Base-by-base conservation (phyloP, 2,329 filamentous ascomycete species). In the Diplodia intermedia region DNA sequence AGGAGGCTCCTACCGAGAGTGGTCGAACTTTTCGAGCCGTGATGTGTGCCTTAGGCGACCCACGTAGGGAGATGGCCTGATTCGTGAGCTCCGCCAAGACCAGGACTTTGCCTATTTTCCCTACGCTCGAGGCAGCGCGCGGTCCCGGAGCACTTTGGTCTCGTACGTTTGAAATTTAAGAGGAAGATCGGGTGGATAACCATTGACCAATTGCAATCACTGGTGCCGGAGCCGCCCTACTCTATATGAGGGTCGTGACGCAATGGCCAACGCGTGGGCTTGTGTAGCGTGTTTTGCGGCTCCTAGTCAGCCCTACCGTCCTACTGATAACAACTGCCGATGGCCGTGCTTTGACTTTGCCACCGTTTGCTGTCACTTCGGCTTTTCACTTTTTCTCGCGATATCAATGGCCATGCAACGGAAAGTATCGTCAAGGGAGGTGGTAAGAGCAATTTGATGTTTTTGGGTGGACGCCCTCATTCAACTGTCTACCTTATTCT, bases 21-120 rank as follows among this genome's bases (percentile, higher is more conserved):
- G 9, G 40, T 29, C 15, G 38, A 47, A 26, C 40, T 7, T 26
- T 33, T 31, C 11, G 15, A 33, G 6, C 8, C 20, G 15, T 9
- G 56, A 31, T 18, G 40, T 50, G 56, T 18, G 47, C 8, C 38
- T 61, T 6, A 61, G 56, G 56, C 56, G 38, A 7, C 56, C 56
- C 20, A 20, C 49, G 33, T 49, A 61, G 38, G 56, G 56, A 11
- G 3, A 23, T 1, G 4, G 4, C 23, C 23, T 61, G 56, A 61
- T 33, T 49, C 56, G 23, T 33, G 23, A n/a, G 38, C 29, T 15
- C 38, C n/a, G 56, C 56, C 56, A 61, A 61, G 56, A 15, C 56
- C 9, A 5, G 23, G 31, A 26, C 26, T 31, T 43, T 33, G 56
- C 38, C 56, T 61, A 61, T 26, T 49, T 61, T 33, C 18, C n/a